Base-by-base conservation (phyloP, 164 flowering plant genomes). In the Houttuynia cordata region DNA sequence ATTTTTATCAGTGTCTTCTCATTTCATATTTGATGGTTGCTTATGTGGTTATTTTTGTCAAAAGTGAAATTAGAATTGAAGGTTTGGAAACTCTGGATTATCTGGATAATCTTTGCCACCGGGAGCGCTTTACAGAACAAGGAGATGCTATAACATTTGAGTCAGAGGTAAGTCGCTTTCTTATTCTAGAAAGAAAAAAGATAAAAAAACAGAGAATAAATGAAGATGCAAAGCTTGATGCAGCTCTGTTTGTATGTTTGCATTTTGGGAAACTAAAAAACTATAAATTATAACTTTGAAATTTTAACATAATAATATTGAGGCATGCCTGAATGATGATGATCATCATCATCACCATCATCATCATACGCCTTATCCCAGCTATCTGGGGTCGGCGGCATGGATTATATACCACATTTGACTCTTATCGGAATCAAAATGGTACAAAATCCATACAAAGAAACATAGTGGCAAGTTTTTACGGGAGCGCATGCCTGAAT, bases 41-140 rank as follows among this genome's bases (percentile, higher is more conserved):
- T n/a, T n/a, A 45, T 10, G 3, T 45, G 17, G n/a, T n/a, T 45
- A 45, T 45, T 0, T 45, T 23, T 59, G 12, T 59, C 37, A 18
- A 39, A 82, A 94, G 99, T 78, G 99, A 94, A 75, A 91, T 94
- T 70, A 81, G 99, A 76, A 81, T 94, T 52, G 99, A 94, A 87
- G 99, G 97, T 42, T 63, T 94, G 74, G 99, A 94, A 75, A 94
- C 99, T 41, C 83, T 88, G 19, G 96, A 94, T 71, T 94, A 80
- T 75, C 80, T 90, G 17, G 97, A 94, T 78, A 91, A 88, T 68
- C 97, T 94, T 61, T 68, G 71, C 63, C 80, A 76, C 61, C 79
- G 71, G 73, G 88, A 94, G 72, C 89, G 93, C 12, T 88, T 85
- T 57, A 94, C 99, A 19, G 97, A 94, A 69, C 99, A 94, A 79